A percentile compares a stretch with the other conserved stretches of the same genome.
Evolutionary conservation across 768 basidiomycete genomes (phyloP).

Genomic region (Rhodotorula graminis): DNA sequence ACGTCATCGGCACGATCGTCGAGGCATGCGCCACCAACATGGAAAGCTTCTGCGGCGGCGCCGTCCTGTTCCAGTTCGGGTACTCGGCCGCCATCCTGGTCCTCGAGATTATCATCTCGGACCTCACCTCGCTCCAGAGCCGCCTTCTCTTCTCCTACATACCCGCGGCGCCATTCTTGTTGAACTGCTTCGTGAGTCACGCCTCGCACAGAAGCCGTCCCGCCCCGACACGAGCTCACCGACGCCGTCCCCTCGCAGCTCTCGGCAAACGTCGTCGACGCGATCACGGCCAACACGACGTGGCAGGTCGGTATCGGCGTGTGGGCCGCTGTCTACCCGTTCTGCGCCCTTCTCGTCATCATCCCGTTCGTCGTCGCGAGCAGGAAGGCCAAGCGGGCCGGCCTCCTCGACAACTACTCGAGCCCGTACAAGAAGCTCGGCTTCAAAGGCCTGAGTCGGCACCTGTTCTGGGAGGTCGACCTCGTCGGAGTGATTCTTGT

Average conservation of each 20-base stretch:
- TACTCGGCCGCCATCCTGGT: slow-evolving; percentile 43
- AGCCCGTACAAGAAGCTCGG: slow-evolving; percentile 32
- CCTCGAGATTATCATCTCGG: slow-evolving; percentile 46
- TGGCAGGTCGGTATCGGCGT: slow-evolving; percentile 46
- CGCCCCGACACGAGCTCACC: too few species aligned
- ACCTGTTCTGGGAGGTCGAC: slow-evolving; percentile 47
- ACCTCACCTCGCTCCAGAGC: slow-evolving; percentile 42
- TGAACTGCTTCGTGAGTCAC: too few species aligned
- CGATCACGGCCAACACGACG: slow-evolving; percentile 35
- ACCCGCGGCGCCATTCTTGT: slow-evolving; percentile 28
- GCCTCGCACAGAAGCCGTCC: too few species aligned
- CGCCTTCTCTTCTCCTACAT: slow-evolving; percentile 45
- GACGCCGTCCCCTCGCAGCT: too few species aligned
- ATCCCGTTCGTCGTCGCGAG: slow-evolving; percentile 38
- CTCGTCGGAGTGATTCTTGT: slow-evolving; percentile 45
- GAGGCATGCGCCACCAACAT: slow-evolving; percentile 42
- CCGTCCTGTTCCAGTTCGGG: slow-evolving; percentile 41
- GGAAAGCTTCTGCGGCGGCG: slow-evolving; percentile 44
- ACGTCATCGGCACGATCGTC: slow-evolving; percentile 43
- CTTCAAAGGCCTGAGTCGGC: slow-evolving; percentile 14
- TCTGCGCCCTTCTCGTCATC: slow-evolving; percentile 35
- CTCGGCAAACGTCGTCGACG: slow-evolving; percentile 39
- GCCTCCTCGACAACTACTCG: slow-evolving; percentile 27
- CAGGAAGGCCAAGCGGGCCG: slow-evolving; percentile 33
- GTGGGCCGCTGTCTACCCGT: slow-evolving; percentile 44